A percentile compares a stretch with the other conserved stretches of the same genome.
Conservation (phyloP, 176 grass and related monocot genomes). For the Eremochloa ophiuroides region DNA sequence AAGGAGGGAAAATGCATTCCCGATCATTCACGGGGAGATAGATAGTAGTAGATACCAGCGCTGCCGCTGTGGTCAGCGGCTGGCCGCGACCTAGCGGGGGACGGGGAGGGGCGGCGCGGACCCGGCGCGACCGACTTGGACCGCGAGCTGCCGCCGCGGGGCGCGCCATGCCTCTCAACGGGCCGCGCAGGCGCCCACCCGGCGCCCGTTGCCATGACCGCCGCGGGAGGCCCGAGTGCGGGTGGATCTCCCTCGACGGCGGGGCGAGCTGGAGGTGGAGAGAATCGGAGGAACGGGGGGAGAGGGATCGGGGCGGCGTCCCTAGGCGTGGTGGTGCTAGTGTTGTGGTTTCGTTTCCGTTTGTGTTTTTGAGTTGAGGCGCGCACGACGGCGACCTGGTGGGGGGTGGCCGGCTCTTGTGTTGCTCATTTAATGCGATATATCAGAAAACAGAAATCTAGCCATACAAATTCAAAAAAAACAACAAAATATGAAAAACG, state of each 20-base stretch:
- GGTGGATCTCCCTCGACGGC: slow-evolving; percentile 2
- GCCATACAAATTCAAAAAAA: too few relatives aligned
- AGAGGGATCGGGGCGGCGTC: not conserved
- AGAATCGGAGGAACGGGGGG: not conserved
- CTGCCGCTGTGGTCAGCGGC: not conserved
- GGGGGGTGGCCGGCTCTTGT: too few relatives aligned
- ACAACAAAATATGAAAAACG: too few relatives aligned
- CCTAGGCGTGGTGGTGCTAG: not conserved
- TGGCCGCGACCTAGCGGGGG: slow-evolving; percentile 21
- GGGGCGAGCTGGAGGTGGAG: not conserved
- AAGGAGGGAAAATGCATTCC: not conserved
- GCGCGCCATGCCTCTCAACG: slow-evolving; percentile 21
- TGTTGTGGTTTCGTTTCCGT: not conserved
- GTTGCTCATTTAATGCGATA: too few relatives aligned
- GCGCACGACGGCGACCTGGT: slow-evolving; percentile 35
- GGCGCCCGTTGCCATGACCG: slow-evolving; percentile 28
- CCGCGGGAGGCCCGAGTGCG: not conserved
- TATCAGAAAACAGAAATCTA: too few relatives aligned
- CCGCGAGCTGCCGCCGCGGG: slow-evolving; percentile 8
- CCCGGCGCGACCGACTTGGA: slow-evolving; percentile 36
- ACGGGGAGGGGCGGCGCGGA: slow-evolving; percentile 21
- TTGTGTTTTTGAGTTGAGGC: slow-evolving; percentile 44
- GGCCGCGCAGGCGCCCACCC: slow-evolving; percentile 19
- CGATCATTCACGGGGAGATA: not conserved
- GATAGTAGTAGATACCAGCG: not conserved